Percentiles rank a stretch among this genome's conserved stretches.
These are phyloP conservation scores for Cryptosporidium muris DNA, from an alignment of 169 alveolate genomes.

Conservation along the genomic window DNA sequence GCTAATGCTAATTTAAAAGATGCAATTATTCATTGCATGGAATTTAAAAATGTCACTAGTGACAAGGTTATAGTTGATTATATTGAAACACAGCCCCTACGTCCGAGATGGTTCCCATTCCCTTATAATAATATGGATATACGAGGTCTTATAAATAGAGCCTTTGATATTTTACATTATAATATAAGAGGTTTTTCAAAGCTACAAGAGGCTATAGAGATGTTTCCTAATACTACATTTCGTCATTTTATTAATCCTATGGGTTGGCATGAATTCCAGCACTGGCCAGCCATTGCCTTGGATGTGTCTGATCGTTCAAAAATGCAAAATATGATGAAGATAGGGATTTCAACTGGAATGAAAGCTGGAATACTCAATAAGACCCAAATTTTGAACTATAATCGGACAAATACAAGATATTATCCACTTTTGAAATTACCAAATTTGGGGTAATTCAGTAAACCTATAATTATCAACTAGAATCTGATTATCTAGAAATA, in stretches of 20 bases:
- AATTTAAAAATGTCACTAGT: slow-evolving; percentile 48
- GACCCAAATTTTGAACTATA: slow-evolving; percentile 36
- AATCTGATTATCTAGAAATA: no score
- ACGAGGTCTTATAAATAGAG: slow-evolving; percentile 60
- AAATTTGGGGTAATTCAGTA: background rate
- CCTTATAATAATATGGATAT: slow-evolving; percentile 44
- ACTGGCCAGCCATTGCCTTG: slow-evolving; percentile 59
- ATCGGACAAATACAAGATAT: slow-evolving; percentile 18
- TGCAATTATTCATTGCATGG: slow-evolving; percentile 67
- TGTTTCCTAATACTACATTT: slow-evolving; percentile 54
- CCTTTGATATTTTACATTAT: slow-evolving; percentile 63
- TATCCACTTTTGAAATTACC: slow-evolving; percentile 25
- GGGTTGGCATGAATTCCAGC: slow-evolving; percentile 50
- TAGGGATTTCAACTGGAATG: slow-evolving; percentile 58
- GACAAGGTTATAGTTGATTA: slow-evolving; percentile 66
- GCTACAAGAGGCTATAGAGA: slow-evolving; percentile 55
- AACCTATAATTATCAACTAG: no score
- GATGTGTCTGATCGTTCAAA: slow-evolving; percentile 64
- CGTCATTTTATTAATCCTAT: slow-evolving; percentile 56
- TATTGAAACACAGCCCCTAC: slow-evolving; percentile 62
- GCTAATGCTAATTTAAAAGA: slow-evolving; percentile 68
- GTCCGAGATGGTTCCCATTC: slow-evolving; percentile 47
- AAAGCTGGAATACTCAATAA: slow-evolving; percentile 34
- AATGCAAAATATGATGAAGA: slow-evolving; percentile 66
- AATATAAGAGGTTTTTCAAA: slow-evolving; percentile 64